phyloP scores from a whole-genome alignment of 2,329 filamentous ascomycete genomes.

The Arachnomyces sp. region DNA sequence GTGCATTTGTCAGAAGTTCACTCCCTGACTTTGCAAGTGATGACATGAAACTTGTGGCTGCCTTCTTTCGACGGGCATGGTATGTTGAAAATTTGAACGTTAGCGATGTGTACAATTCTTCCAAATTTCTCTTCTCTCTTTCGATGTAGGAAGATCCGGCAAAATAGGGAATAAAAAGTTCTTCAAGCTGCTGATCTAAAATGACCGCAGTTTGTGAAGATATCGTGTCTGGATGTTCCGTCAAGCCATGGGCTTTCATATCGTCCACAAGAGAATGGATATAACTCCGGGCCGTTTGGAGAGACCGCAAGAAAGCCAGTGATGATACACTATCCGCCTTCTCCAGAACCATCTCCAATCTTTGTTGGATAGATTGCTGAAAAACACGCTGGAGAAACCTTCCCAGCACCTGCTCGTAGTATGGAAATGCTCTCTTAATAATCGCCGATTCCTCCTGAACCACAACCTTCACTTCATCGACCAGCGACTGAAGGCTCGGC shows the following conservation, averaged over 20 bases:
- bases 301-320: constrained; percentile 77
- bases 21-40: constrained; percentile 84
- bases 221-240: constrained; percentile 86
- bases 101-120: constrained; percentile 79
- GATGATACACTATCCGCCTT: constrained; percentile 90
- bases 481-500: constrained; percentile 78
- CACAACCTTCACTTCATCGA: constrained; percentile 90
- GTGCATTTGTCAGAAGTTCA: constrained; percentile 76
- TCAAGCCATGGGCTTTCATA: constrained; percentile 85
- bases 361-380: constrained; percentile 94
- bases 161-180: constrained; percentile 59
- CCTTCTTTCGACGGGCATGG: constrained; percentile 70
- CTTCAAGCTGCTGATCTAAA: constrained; percentile 60
- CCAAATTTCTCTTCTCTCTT: constrained; percentile 57
- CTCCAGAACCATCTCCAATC: constrained; percentile 88
- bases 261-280: constrained; percentile 85
- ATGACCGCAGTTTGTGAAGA: constrained; percentile 71
- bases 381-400: constrained; percentile 95
- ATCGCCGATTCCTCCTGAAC: constrained; percentile 96
- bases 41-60: constrained; percentile 83
- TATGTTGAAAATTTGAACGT: constrained; percentile 97
- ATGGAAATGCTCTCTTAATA: constrained; percentile 93
- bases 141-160: constrained; percentile 58
- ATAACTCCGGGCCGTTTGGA: constrained; percentile 85
- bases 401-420: constrained; percentile 84